Evolutionary conservation across 148 eudicot species (phyloP).

Genomic region (Amaranthus palmeri): DNA sequence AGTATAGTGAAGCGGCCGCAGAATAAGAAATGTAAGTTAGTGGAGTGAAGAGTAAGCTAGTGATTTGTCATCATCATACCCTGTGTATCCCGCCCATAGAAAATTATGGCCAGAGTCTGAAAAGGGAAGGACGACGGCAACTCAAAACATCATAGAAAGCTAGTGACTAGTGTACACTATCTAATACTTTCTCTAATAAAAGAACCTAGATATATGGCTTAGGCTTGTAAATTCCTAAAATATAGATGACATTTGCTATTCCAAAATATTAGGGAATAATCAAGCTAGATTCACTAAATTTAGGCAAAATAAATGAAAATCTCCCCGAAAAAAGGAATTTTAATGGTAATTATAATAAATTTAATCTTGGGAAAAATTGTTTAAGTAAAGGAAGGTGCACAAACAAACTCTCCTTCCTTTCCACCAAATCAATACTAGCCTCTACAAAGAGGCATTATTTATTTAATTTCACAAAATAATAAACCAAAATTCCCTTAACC

Average conservation of each 20-base stretch:
- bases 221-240: background rate
- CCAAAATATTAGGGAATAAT: background rate
- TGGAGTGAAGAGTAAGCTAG: too few relatives aligned
- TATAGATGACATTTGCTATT: background rate
- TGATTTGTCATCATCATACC: too few relatives aligned
- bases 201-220: too few relatives aligned
- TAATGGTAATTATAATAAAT: background rate
- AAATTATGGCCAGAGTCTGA: too few relatives aligned
- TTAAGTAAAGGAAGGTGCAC: constrained; percentile 8
- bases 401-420: background rate
- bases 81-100: too few relatives aligned
- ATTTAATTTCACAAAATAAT: background rate
- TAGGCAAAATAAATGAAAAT: background rate
- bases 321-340: constrained; percentile 5
- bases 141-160: too few relatives aligned
- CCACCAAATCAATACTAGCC: constrained; percentile 10
- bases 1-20: too few relatives aligned
- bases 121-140: too few relatives aligned
- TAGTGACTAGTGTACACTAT: too few relatives aligned
- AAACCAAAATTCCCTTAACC: background rate
- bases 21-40: too few relatives aligned
- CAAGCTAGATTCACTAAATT: constrained; percentile 8
- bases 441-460: constrained; percentile 19
- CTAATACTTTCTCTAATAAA: too few relatives aligned
- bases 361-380: background rate